Evolutionary conservation across 1,139 yeast species (phyloP).

Genomic region (Taiozyma onychis): DNA sequence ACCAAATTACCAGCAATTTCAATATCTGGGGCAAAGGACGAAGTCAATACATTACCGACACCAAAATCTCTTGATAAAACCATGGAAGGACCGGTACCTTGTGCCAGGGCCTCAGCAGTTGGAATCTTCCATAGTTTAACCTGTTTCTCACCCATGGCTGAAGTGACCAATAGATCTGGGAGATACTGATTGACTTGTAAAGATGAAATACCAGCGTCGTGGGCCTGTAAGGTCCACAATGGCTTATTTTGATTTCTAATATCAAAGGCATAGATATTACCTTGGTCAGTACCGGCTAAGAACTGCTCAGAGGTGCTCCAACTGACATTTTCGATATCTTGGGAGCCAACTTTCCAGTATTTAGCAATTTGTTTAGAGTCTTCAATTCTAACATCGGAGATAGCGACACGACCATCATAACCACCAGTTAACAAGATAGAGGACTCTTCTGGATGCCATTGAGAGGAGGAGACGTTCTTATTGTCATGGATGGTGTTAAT

Average conservation of each 20-base stretch:
- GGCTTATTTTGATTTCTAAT: conserved; percentile 64
- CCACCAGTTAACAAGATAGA: conserved; percentile 88
- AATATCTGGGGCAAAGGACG: conserved; percentile 80
- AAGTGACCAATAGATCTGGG: conserved; percentile 75
- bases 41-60: conserved; percentile 85
- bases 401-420: conserved; percentile 75
- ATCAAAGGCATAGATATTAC: conserved; percentile 86
- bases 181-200: conserved; percentile 63
- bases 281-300: conserved; percentile 89
- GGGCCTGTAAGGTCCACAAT: conserved; percentile 95
- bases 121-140: conserved; percentile 86
- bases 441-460: conserved; percentile 78
- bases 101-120: conserved; percentile 24
- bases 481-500: conserved; percentile 40
- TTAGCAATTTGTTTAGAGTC: conserved; percentile 55
- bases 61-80: conserved; percentile 89
- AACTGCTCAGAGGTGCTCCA: conserved; percentile 71
- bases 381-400: conserved; percentile 81
- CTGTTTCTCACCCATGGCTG: conserved; percentile 86
- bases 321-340: conserved; percentile 78
- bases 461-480: conserved; percentile 79
- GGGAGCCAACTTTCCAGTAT: conserved; percentile 60
- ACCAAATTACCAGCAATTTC: conserved; percentile 82
- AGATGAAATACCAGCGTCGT: conserved; percentile 87
- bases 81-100: conserved; percentile 76